These are phyloP conservation scores for Isabelozyma heimii DNA, from an alignment of 805 yeast species.

Conservation along the genomic window DNA sequence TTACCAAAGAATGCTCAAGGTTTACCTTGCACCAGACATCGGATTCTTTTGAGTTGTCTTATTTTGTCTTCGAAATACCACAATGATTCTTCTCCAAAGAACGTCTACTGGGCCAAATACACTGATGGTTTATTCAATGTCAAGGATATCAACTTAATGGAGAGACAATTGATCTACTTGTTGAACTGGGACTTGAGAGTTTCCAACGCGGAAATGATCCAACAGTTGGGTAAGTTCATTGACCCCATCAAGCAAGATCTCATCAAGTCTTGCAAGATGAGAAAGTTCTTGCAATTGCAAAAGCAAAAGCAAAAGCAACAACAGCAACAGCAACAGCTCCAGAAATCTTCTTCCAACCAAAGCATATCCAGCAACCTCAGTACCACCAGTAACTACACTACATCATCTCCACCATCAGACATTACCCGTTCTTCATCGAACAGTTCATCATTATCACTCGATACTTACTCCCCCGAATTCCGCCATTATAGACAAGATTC, in stretches of 20 bases:
- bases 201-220: conserved; percentile 41
- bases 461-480: conserved; percentile 5
- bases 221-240: conserved; percentile 43
- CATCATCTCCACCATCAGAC: conserved; percentile 2
- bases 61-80: conserved; percentile 71
- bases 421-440: conserved; percentile 15
- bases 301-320: conserved; percentile 10
- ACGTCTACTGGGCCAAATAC: conserved; percentile 75
- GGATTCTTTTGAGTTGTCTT: conserved; percentile 72
- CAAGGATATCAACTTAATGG: conserved; percentile 77
- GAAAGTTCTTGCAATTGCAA: conserved; percentile 25
- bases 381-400: not conserved
- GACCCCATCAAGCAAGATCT: conserved; percentile 48
- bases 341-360: conserved; percentile 3
- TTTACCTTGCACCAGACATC: conserved; percentile 74
- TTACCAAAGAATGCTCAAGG: conserved; percentile 75
- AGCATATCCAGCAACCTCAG: not conserved
- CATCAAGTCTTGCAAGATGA: conserved; percentile 31
- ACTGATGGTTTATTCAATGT: conserved; percentile 69
- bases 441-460: conserved; percentile 11
- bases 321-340: conserved; percentile 8
- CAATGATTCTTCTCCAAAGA: conserved; percentile 77
- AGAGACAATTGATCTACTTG: conserved; percentile 66
- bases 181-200: conserved; percentile 68
- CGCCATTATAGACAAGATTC: conserved; percentile 2